Conservation (phyloP, 148 eudicot species). For the Rhododendron ferrugineum region DNA sequence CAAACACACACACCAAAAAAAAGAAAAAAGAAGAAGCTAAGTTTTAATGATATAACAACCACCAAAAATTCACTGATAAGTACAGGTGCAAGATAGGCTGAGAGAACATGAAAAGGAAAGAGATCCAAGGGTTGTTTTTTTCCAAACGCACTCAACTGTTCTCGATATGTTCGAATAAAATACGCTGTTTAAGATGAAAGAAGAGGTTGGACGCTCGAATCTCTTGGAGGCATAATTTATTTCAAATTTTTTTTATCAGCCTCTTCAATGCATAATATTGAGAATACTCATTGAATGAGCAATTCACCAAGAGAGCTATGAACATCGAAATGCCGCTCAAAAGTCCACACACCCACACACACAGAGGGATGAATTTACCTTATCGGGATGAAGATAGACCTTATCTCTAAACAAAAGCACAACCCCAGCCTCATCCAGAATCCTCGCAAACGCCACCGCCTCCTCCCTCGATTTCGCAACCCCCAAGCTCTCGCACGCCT, state of each 20-base stretch:
- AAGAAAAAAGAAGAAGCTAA: not conserved
- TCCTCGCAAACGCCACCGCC: constrained; percentile 53
- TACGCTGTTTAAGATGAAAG: no score
- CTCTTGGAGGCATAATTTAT: no score
- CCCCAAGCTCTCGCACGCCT: constrained; percentile 58
- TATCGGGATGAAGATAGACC: constrained; percentile 85
- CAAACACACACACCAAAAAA: not conserved
- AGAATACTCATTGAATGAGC: not conserved
- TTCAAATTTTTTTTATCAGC: no score
- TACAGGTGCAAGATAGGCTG: not conserved
- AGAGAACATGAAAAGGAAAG: not conserved
- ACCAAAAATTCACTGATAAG: not conserved
- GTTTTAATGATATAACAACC: not conserved
- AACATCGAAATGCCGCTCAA: not conserved
- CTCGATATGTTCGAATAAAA: no score
- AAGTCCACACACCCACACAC: not conserved
- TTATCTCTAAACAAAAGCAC: constrained; percentile 73
- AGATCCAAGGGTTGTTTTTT: no score
- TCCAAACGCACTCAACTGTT: no score
- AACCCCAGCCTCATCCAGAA: constrained; percentile 91
- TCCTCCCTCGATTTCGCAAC: constrained; percentile 59
- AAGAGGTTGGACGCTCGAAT: no score
- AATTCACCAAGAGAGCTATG: not conserved
- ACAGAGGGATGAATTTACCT: constrained; percentile 28
- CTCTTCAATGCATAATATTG: not conserved